phyloP scores from a whole-genome alignment of 164 flowering plant species.

The Aristolochia contorta region DNA sequence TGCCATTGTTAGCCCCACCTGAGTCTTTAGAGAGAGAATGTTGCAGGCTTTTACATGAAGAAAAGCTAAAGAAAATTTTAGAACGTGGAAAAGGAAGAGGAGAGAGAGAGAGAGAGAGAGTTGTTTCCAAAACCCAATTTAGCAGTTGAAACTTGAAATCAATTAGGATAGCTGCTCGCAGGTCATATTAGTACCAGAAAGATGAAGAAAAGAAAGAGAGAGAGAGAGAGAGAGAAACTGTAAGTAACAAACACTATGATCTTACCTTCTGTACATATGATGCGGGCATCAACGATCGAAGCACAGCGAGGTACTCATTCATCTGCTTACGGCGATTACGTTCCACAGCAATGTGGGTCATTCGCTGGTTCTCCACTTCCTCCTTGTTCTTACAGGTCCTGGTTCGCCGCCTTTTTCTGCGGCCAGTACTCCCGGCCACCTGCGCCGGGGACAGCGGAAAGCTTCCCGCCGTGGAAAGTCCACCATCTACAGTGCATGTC shows the following conservation, averaged over 20 bases:
- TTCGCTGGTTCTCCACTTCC: slow-evolving; percentile 51
- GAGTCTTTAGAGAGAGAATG: too few species aligned
- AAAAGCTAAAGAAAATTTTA: too few species aligned
- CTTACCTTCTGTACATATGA: slow-evolving; percentile 52
- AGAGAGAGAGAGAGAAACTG: slow-evolving; percentile 2
- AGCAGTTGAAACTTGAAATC: neutral
- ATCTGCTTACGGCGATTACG: slow-evolving; percentile 51
- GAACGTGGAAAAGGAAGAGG: too few species aligned
- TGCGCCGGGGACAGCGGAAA: slow-evolving; percentile 1
- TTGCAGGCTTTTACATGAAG: too few species aligned
- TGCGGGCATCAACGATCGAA: slow-evolving; percentile 46
- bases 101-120: too few species aligned
- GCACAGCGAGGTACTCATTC: slow-evolving; percentile 48
- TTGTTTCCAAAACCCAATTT: too few species aligned
- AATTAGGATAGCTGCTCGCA: neutral
- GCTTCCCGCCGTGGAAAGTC: neutral
- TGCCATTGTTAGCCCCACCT: too few species aligned
- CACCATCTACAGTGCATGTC: slow-evolving; percentile 3
- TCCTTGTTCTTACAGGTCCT: slow-evolving; percentile 39
- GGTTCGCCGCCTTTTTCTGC: slow-evolving; percentile 31
- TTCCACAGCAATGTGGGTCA: slow-evolving; percentile 60
- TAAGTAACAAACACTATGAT: neutral
- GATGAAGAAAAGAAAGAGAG: neutral
- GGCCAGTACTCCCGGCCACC: slow-evolving; percentile 1
- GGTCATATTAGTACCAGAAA: neutral